Conservation (phyloP, 257 asterid genomes). For the Solanum gandarillasii region DNA sequence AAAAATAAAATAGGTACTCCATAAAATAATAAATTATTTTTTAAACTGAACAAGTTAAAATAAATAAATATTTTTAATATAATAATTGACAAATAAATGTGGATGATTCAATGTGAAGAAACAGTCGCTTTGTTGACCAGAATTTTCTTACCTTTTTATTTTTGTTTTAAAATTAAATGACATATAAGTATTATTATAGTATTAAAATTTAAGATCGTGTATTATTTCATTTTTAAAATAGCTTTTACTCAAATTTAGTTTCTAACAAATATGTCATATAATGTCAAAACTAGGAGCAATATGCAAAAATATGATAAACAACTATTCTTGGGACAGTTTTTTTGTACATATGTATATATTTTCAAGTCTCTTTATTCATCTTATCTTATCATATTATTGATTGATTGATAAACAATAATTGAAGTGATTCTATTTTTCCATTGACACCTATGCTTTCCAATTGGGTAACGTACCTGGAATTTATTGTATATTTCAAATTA, state of each 20-base stretch:
- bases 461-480: neutral
- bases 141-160: neutral
- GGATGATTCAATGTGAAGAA: neutral
- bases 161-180: neutral
- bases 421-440: neutral
- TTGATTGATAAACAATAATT: neutral
- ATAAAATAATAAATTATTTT: neutral
- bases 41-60: neutral
- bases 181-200: neutral
- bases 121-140: neutral
- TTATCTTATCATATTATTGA: neutral
- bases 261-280: neutral
- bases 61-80: too few relatives aligned
- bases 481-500: neutral
- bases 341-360: neutral
- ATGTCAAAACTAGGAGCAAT: neutral
- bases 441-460: neutral
- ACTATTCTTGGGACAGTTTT: neutral
- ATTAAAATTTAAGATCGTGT: neutral
- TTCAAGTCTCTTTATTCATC: neutral
- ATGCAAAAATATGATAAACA: neutral
- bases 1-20: neutral
- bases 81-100: neutral
- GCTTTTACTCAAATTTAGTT: neutral
- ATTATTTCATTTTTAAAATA: neutral